Evolutionary conservation across 2,329 filamentous ascomycete genomes (phyloP).

Genomic region (Elsinoe batatas): DNA sequence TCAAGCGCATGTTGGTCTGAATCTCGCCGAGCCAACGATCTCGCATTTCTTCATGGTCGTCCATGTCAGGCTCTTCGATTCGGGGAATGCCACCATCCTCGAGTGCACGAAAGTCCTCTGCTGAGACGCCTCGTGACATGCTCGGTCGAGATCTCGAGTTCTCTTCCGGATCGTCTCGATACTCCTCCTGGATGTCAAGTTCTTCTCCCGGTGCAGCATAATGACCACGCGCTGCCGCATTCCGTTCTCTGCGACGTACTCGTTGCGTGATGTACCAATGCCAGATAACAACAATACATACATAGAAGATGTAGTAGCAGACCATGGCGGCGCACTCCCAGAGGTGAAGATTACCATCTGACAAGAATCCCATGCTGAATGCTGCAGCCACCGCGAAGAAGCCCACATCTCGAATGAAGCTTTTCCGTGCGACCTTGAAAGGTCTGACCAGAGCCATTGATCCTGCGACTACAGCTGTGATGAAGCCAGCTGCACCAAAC

Average conservation of each 20-base stretch:
- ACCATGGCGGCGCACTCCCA: slow-evolving; percentile 94
- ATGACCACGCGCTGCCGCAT: slow-evolving; percentile 64
- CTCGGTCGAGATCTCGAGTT: slow-evolving; percentile 30
- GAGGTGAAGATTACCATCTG: slow-evolving; percentile 69
- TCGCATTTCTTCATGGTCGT: slow-evolving; percentile 54
- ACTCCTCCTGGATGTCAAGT: slow-evolving; percentile 44
- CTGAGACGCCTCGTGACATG: slow-evolving; percentile 39
- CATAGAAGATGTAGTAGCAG: slow-evolving; percentile 81
- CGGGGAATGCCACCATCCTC: slow-evolving; percentile 42
- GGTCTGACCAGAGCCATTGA: slow-evolving; percentile 96
- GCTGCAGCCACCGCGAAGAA: slow-evolving; percentile 83
- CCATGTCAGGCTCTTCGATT: slow-evolving; percentile 48
- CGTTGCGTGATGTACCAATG: slow-evolving; percentile 71
- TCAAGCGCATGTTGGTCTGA: slow-evolving; percentile 84
- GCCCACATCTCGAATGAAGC: slow-evolving; percentile 80
- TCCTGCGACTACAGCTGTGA: slow-evolving; percentile 89
- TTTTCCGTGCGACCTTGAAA: slow-evolving; percentile 80
- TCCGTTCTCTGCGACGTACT: slow-evolving; percentile 52
- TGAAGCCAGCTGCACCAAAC: slow-evolving; percentile 90
- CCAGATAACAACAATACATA: slow-evolving; percentile 78
- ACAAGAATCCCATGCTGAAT: slow-evolving; percentile 80
- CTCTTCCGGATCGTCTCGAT: slow-evolving; percentile 43
- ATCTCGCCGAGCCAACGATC: slow-evolving; percentile 66
- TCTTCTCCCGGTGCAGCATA: slow-evolving; percentile 53
- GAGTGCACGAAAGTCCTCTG: slow-evolving; percentile 54